These are phyloP conservation scores for Raphanus hybrid DNA, from an alignment of 441 rosid species.

Conservation along the genomic window DNA sequence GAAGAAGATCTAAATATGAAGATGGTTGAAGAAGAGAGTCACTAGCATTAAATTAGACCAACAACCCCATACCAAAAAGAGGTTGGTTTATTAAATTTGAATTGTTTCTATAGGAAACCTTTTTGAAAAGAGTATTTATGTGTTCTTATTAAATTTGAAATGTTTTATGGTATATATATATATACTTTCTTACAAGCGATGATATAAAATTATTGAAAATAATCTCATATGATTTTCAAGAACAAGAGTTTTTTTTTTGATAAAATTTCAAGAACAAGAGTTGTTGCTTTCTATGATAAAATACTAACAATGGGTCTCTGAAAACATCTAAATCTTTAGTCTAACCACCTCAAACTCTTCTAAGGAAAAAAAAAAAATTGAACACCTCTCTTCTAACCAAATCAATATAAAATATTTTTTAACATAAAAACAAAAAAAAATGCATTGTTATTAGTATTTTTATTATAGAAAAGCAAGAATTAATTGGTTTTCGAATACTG, in stretches of 20 bases:
- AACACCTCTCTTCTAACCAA: not conserved
- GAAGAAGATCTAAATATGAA: constrained; percentile 41
- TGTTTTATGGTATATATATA: too few species aligned
- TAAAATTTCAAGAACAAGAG: too few species aligned
- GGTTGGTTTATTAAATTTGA: constrained; percentile 61
- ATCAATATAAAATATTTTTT: not conserved
- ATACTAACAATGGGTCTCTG: not conserved
- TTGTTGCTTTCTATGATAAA: not conserved
- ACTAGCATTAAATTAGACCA: constrained; percentile 75
- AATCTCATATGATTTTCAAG: too few species aligned
- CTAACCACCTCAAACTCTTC: constrained; percentile 16
- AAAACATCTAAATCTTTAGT: not conserved
- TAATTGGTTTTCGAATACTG: not conserved
- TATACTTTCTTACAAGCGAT: too few species aligned
- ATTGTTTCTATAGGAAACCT: constrained; percentile 26
- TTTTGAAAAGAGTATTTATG: too few species aligned
- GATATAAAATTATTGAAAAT: too few species aligned
- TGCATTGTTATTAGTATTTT: not conserved
- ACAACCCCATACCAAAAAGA: constrained; percentile 74
- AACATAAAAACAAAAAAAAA: not conserved
- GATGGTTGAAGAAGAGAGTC: constrained; percentile 38
- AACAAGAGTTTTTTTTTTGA: too few species aligned
- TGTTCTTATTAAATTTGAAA: too few species aligned
- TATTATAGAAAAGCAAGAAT: not conserved
- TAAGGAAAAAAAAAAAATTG: not conserved